Base-by-base conservation (phyloP, 2,329 filamentous ascomycete species). In the Lasiodiplodia citricola region DNA sequence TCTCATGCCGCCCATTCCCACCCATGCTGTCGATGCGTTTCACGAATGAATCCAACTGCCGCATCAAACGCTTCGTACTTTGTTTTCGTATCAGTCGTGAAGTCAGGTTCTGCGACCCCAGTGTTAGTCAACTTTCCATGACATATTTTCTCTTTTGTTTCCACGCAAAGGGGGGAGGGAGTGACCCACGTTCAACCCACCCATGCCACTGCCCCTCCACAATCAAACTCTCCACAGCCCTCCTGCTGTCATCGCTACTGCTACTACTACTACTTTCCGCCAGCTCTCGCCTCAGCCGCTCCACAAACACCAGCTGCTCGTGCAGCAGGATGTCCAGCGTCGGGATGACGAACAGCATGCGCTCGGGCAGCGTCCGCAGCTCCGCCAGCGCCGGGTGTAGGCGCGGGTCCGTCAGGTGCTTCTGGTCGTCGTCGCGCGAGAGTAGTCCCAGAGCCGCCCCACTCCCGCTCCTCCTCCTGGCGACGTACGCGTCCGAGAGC, bases 401-500 rank as follows among this genome's bases (percentile, higher is more conserved):
- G 18, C 82, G 74, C 35, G 79, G 16, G 25, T 64, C n/a, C 31
- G 25, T n/a, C n/a, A 4, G 2, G n/a, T 52, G 41, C 44, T 4
- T 28, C 28, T 28, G 28, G 28, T 28, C 28, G 1, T 28, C n/a
- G 18, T 18, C 31, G 74, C 37, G 25, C 60, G 23, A 11, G 6
- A 18, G 8, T 35, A 18, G 8, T 35, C 31, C 31, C 31, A 35
- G 31, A 35, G 31, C 63, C 3, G n/a, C n/a, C 13, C 31, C 63
- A 73, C 2, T 75, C 13, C 31, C 63, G 74, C 2, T 75, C 74
- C 28, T 28, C 28, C 28, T 28, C 73, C 2, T 75, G 74, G 3
- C 79, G 1, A 80, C 78, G 69, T 86, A 86, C 0, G 82, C 73
- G 71, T 85, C 82, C 54, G 81, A 83, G 10, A 86, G 72, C 51